Evolutionary conservation across 306 rosid species (phyloP).

Genomic region (Lupinus albus): DNA sequence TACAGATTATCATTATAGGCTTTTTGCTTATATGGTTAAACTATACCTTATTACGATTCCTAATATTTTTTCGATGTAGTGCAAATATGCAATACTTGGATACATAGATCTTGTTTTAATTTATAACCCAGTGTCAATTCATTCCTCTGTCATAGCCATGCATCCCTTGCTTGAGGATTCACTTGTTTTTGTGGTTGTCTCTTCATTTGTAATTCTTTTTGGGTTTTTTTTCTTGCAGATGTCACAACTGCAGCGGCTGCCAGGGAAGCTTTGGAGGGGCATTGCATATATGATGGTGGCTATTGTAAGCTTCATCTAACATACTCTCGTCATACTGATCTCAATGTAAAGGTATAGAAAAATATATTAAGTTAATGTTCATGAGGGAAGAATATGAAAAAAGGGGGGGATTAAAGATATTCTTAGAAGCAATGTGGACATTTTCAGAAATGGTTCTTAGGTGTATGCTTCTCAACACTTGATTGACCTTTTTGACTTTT

Average conservation of each 20-base stretch:
- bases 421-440: conserved; percentile 64
- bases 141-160: neutral
- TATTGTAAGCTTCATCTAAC: conserved; percentile 99
- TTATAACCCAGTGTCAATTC: neutral
- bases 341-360: conserved; percentile 97
- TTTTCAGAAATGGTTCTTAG: conserved; percentile 54
- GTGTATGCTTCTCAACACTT: conserved; percentile 80
- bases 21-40: conserved; percentile 8
- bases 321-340: conserved; percentile 99
- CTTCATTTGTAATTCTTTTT: neutral
- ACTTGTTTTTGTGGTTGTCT: conserved; percentile 13
- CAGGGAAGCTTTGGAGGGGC: conserved; percentile 91
- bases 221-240: conserved; percentile 48
- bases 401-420: conserved; percentile 49
- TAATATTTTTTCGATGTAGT: neutral
- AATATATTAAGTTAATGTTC: conserved; percentile 64
- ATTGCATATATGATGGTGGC: conserved; percentile 99
- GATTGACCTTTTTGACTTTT: conserved; percentile 41
- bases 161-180: neutral
- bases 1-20: neutral
- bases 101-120: neutral
- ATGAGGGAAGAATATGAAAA: conserved; percentile 55
- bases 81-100: neutral
- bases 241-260: conserved; percentile 71
- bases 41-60: neutral